phyloP scores from a whole-genome alignment of 441 rosid species.

The Biscutella laevigata region DNA sequence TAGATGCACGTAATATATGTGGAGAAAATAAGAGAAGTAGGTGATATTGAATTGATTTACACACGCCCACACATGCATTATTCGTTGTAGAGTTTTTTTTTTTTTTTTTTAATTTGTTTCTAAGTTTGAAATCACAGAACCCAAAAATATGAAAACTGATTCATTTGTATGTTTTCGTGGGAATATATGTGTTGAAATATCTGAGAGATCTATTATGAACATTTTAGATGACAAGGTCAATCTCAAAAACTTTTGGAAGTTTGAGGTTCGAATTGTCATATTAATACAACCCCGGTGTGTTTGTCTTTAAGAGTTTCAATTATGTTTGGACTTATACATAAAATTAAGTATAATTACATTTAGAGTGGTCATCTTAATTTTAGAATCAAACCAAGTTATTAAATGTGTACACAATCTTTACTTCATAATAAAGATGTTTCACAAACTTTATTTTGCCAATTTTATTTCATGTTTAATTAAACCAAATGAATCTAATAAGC shows the following conservation, averaged over 20 bases:
- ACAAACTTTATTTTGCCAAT: no score
- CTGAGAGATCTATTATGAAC: not conserved
- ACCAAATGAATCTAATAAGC: no score
- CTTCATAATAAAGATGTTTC: no score
- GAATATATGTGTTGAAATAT: not conserved
- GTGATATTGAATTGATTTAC: constrained; percentile 11
- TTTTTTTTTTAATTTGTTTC: not conserved
- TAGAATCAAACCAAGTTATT: no score
- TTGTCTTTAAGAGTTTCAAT: no score
- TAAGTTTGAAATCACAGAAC: not conserved
- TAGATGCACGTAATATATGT: constrained; percentile 19
- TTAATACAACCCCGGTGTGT: no score
- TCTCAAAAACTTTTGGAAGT: not conserved
- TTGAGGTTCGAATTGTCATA: not conserved
- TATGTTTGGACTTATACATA: no score
- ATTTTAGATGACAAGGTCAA: not conserved
- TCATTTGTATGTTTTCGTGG: not conserved
- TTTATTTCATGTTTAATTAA: no score
- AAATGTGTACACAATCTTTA: no score
- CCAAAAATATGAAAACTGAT: not conserved
- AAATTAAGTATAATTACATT: no score
- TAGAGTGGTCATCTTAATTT: no score
- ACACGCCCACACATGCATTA: constrained; percentile 12
- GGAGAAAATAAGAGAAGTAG: constrained; percentile 16
- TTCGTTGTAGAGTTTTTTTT: not conserved